phyloP scores from a whole-genome alignment of 2,329 filamentous ascomycete genomes.

The Phoma herbarum region DNA sequence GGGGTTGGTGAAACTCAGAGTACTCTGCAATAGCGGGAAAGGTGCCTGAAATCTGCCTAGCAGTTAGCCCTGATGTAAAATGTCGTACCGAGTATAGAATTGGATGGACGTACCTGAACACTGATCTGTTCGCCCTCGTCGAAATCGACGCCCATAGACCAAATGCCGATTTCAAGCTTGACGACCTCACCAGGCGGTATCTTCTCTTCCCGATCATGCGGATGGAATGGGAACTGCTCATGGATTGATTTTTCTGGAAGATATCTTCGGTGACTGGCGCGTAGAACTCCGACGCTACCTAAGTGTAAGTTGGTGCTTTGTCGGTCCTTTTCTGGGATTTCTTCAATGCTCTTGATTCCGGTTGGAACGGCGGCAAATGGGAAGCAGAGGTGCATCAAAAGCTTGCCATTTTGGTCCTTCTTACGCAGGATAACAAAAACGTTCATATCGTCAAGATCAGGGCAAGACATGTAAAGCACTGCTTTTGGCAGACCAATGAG shows the following conservation, averaged over 20 bases:
- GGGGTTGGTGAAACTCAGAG: background rate
- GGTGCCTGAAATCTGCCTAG: background rate
- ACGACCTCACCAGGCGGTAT: slow-evolving; percentile 54
- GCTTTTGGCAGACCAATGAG: slow-evolving; percentile 60
- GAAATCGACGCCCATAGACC: slow-evolving; percentile 58
- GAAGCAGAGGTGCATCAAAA: slow-evolving; percentile 56
- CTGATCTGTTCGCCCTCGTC: slow-evolving; percentile 51
- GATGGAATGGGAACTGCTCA: slow-evolving; percentile 45
- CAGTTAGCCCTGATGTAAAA: no score
- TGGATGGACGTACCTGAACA: no score
- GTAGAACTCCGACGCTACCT: background rate
- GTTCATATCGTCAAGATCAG: slow-evolving; percentile 55
- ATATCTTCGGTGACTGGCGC: background rate
- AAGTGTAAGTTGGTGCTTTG: background rate
- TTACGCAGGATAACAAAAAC: slow-evolving; percentile 59
- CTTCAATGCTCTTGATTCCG: background rate
- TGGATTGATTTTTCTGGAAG: background rate
- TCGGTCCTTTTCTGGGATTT: background rate
- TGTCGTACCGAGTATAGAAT: no score
- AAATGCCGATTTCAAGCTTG: slow-evolving; percentile 59
- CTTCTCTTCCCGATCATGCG: slow-evolving; percentile 55
- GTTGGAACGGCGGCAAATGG: slow-evolving; percentile 41
- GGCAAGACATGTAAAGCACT: slow-evolving; percentile 57
- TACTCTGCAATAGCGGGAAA: background rate
- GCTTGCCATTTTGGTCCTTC: slow-evolving; percentile 54